These are phyloP conservation scores for Aspergillus intermedius DNA, from an alignment of 2,329 filamentous ascomycete genomes.

Conservation along the genomic window DNA sequence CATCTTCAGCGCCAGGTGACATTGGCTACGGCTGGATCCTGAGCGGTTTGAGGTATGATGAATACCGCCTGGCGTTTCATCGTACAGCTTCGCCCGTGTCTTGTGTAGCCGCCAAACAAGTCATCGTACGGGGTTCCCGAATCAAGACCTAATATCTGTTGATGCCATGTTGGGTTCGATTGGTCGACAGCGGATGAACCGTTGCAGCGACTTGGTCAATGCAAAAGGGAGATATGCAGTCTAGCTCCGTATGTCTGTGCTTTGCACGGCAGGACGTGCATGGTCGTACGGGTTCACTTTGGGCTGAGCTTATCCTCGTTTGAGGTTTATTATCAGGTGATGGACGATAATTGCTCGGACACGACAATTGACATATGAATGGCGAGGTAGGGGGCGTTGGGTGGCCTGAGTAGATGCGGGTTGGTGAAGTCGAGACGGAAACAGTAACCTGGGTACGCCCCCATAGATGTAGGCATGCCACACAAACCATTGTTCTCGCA, in stretches of 20 bases:
- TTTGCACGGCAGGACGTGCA: conserved; percentile 2
- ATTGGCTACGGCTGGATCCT: background rate
- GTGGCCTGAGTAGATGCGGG: no score
- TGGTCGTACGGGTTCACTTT: background rate
- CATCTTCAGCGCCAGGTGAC: background rate
- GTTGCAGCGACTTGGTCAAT: background rate
- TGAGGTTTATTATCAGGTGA: background rate
- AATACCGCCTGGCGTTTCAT: background rate
- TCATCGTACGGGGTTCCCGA: background rate
- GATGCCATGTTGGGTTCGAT: background rate
- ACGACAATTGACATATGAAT: background rate
- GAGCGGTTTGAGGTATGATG: background rate
- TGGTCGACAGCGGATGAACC: background rate
- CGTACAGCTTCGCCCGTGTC: background rate
- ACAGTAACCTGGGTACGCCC: background rate
- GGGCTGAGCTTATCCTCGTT: background rate
- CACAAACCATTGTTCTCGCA: background rate
- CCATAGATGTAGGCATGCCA: background rate
- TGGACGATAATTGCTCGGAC: background rate
- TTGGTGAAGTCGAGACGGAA: no score
- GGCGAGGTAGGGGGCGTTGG: no score
- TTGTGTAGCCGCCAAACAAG: background rate
- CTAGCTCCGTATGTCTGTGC: background rate
- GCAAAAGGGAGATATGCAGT: conserved; percentile 1
- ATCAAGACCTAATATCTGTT: background rate